Evolutionary conservation across 2,329 filamentous ascomycete genomes (phyloP).

Genomic region (Fusarium multiceps): DNA sequence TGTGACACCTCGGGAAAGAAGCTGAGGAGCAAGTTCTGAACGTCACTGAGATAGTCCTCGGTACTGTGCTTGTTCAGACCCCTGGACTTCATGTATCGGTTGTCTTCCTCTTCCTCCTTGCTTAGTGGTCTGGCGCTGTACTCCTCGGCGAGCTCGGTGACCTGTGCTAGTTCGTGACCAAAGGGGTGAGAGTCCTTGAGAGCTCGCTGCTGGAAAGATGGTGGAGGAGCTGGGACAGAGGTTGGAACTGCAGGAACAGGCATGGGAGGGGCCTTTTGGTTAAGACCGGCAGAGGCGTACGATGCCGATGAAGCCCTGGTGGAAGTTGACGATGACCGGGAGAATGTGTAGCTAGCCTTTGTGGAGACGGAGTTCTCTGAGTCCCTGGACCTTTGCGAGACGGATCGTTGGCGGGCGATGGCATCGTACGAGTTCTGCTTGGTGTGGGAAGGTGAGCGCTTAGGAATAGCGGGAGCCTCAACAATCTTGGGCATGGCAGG

Average conservation of each 20-base stretch:
- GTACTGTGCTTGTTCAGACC: conserved; percentile 80
- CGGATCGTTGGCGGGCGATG: conserved; percentile 73
- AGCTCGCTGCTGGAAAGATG: conserved; percentile 52
- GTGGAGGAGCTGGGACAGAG: conserved; percentile 47
- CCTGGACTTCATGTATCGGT: conserved; percentile 73
- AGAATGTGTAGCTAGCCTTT: conserved; percentile 67
- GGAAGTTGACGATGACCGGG: conserved; percentile 67
- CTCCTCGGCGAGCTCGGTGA: conserved; percentile 93
- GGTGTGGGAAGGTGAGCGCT: conserved; percentile 85
- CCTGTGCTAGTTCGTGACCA: conserved; percentile 87
- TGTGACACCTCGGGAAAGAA: conserved; percentile 63
- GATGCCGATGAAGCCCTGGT: conserved; percentile 63
- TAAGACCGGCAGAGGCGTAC: conserved; percentile 49
- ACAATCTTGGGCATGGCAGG: conserved; percentile 51
- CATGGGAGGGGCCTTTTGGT: conserved; percentile 46
- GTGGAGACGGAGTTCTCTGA: conserved; percentile 65
- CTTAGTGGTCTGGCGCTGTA: conserved; percentile 72
- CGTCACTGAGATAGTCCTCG: conserved; percentile 85
- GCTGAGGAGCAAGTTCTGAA: conserved; percentile 73
- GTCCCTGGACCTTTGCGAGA: conserved; percentile 68
- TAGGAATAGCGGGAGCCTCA: conserved; percentile 70
- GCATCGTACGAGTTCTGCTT: conserved; percentile 84
- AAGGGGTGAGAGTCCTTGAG: conserved; percentile 75
- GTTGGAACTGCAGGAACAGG: conserved; percentile 47
- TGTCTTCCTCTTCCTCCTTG: conserved; percentile 72